Percentiles rank a stretch among this genome's conserved stretches.
Evolutionary conservation across 352 stramenopile genomes (phyloP).

Genomic region (Phytopythium aichiense): DNA sequence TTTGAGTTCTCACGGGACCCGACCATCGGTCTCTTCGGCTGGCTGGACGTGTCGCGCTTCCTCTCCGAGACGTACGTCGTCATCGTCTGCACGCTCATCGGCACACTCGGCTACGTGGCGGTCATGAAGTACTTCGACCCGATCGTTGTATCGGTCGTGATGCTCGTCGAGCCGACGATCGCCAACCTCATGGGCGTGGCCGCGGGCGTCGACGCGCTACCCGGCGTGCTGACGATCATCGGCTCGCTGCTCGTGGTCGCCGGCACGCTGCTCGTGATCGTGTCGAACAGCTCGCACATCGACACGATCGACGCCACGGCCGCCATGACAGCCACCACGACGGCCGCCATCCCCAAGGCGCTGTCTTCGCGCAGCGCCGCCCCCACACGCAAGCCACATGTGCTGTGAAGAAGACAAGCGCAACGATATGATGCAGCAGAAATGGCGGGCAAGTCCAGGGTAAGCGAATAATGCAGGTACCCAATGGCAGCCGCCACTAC

Average conservation of each 20-base stretch:
- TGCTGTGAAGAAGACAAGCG: neutral
- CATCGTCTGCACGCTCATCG: conserved; percentile 81
- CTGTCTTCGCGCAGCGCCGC: conserved; percentile 24
- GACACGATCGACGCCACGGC: conserved; percentile 84
- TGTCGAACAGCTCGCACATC: conserved; percentile 66
- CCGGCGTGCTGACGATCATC: conserved; percentile 58
- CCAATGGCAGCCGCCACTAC: neutral
- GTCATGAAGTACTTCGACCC: conserved; percentile 92
- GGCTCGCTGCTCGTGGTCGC: conserved; percentile 63
- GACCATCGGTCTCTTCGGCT: conserved; percentile 79
- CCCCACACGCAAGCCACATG: neutral
- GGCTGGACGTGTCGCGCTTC: conserved; percentile 65
- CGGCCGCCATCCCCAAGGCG: conserved; percentile 33
- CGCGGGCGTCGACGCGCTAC: conserved; percentile 71
- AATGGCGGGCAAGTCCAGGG: neutral
- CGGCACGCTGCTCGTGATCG: conserved; percentile 69
- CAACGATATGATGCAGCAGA: neutral
- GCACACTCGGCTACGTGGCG: conserved; percentile 82
- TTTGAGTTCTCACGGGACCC: conserved; percentile 71
- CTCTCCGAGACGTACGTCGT: conserved; percentile 80
- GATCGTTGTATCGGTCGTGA: conserved; percentile 87
- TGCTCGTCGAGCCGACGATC: conserved; percentile 85
- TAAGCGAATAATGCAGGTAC: neutral
- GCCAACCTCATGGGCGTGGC: conserved; percentile 71
- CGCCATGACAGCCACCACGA: conserved; percentile 52